These are phyloP conservation scores for Albophoma yamanashiensis DNA, from an alignment of 2,329 filamentous ascomycete species.

Conservation along the genomic window DNA sequence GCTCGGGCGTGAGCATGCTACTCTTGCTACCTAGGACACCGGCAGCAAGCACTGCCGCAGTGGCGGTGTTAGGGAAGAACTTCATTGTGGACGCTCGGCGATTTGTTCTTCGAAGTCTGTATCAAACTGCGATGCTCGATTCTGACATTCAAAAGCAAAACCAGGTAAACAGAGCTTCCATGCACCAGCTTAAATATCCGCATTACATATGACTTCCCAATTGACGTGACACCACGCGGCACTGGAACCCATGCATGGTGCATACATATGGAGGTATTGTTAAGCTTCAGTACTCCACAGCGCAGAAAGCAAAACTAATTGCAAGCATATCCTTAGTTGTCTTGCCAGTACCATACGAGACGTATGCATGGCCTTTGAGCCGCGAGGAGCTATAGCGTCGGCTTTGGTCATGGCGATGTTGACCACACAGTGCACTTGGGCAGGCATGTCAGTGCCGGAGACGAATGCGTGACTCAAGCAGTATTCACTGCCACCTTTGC, in stretches of 20 bases:
- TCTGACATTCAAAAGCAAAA: not conserved
- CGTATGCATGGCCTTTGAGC: not conserved
- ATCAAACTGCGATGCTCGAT: not conserved
- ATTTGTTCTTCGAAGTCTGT: not conserved
- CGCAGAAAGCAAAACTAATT: not conserved
- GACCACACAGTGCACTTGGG: too few species aligned
- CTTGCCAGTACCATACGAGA: not conserved
- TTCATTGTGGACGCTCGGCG: not conserved
- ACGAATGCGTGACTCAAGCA: not conserved
- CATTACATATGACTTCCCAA: not conserved
- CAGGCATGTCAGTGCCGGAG: not conserved
- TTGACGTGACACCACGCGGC: not conserved
- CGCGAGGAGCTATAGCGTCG: not conserved
- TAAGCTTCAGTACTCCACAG: not conserved
- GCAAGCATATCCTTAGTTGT: not conserved
- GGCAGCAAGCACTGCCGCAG: not conserved
- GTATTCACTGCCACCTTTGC: not conserved
- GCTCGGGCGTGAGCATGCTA: conserved; percentile 24
- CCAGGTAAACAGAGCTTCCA: not conserved
- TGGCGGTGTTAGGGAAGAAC: not conserved
- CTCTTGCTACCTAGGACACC: not conserved
- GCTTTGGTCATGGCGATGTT: not conserved
- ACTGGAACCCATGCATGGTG: not conserved
- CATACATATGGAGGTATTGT: too few species aligned
- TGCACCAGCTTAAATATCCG: not conserved